Base-by-base conservation (phyloP, 805 yeast species). In the Geotrichum ghanense region DNA sequence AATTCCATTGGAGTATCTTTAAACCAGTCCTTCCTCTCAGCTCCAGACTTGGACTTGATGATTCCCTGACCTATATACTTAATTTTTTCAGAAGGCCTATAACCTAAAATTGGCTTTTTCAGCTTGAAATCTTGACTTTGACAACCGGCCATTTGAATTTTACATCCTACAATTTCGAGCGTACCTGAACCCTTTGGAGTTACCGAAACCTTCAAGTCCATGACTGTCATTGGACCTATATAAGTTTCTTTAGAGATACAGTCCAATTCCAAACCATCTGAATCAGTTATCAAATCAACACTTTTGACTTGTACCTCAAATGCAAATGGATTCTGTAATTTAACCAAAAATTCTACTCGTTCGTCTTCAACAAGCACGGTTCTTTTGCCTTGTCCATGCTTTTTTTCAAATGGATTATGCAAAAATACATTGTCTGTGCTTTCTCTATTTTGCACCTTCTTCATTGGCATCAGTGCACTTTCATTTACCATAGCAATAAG, bases 251-350 rank as follows among this genome's bases (percentile, higher is more conserved):
- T 31, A 31, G 16, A 31, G 19, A 31, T 57, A n/a, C 55, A 48
- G 5, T 46, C 48, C 3, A 51, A 37, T 5, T 56, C 53, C 3
- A 59, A 52, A 2, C 61, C 48, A 14, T 51, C 50, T 5, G 50
- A 50, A 3, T 50, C 48, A 20, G 58, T 49, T 3, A 62, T 54
- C 7, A 65, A 49, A 3, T 44, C 40, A 22, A 62, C 44, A 44
- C 63, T 59, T 17, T 69, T 67, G 3, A 89, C 64, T 34, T 76
- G 79, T 12, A 89, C 65, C 39, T 81, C 86, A 61, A 85, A 86
- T 3, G 75, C 74, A 64, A 78, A 86, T 6, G 95, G 95, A 59
- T 90, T 90, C 57, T 83, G 88, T 6, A 89, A 56, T 2, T 69
- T 65, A 1, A 85, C 65, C 3, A 67, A 59, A 16, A 83, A 66